phyloP scores from a whole-genome alignment of 2,329 filamentous ascomycete genomes.

The Macroventuria anomochaeta region DNA sequence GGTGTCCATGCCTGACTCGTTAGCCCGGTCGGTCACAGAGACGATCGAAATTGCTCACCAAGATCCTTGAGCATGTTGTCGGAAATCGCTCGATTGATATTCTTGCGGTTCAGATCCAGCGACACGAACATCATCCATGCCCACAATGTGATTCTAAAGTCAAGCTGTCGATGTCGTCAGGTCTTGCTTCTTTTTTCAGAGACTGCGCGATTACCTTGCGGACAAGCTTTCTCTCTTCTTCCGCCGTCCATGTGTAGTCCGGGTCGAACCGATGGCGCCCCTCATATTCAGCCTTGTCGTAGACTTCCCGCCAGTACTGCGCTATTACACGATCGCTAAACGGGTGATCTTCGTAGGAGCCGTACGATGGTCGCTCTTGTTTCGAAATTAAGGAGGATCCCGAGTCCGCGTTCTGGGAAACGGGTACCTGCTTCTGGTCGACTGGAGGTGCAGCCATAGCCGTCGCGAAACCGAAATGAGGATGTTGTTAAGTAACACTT shows the following conservation, averaged over 20 bases:
- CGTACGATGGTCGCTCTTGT: slow-evolving; percentile 12
- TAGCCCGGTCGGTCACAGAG: neutral
- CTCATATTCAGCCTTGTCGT: slow-evolving; percentile 43
- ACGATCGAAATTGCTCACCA: slow-evolving; percentile 22
- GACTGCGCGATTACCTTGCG: slow-evolving; percentile 48
- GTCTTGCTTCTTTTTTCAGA: neutral
- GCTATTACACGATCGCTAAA: slow-evolving; percentile 35
- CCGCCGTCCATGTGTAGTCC: slow-evolving; percentile 53
- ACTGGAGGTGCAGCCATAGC: slow-evolving; percentile 21
- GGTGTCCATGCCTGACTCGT: slow-evolving; percentile 33
- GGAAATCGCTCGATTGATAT: slow-evolving; percentile 54
- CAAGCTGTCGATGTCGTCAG: slow-evolving; percentile 26
- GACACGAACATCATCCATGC: slow-evolving; percentile 59
- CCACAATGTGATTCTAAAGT: slow-evolving; percentile 38
- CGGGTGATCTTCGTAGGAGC: slow-evolving; percentile 27
- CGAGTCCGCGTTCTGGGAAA: slow-evolving; percentile 22
- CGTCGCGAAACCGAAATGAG: slow-evolving; percentile 1
- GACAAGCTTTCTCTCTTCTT: slow-evolving; percentile 56
- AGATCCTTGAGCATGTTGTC: slow-evolving; percentile 42
- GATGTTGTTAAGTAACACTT: slow-evolving; percentile 15
- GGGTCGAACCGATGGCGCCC: slow-evolving; percentile 58
- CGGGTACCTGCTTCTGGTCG: slow-evolving; percentile 26
- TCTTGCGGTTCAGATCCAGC: slow-evolving; percentile 56
- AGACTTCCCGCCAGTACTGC: slow-evolving; percentile 34
- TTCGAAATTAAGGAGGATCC: slow-evolving; percentile 20